These are phyloP conservation scores for Malus asiatica DNA, from an alignment of 306 rosid genomes.

Conservation along the genomic window DNA sequence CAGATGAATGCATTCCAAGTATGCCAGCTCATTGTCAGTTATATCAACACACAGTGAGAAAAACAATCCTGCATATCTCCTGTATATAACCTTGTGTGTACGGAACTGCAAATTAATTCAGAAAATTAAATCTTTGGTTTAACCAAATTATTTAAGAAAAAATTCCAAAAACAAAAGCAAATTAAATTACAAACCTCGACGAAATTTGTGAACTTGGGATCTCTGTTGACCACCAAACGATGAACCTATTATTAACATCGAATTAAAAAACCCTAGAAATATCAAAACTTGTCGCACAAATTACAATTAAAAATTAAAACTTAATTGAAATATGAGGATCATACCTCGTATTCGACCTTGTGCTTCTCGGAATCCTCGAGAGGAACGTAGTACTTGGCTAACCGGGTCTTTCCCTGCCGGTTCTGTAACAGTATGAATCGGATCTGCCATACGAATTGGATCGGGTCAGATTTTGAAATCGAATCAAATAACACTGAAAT, in stretches of 20 bases:
- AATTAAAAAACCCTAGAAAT: constrained; percentile 2
- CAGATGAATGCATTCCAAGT: constrained; percentile 91
- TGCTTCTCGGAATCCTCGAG: constrained; percentile 97
- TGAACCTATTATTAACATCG: constrained; percentile 51
- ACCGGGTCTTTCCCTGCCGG: constrained; percentile 88
- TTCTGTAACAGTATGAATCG: constrained; percentile 93
- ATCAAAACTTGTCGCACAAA: background rate
- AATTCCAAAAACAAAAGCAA: background rate
- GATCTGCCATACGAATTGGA: constrained; percentile 49
- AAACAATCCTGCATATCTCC: constrained; percentile 94
- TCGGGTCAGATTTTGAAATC: background rate
- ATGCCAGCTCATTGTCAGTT: constrained; percentile 95
- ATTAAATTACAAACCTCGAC: constrained; percentile 56
- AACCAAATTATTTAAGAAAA: background rate
- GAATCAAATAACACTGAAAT: background rate
- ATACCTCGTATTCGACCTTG: constrained; percentile 97
- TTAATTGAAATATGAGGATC: background rate
- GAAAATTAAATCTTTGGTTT: background rate
- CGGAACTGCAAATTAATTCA: constrained; percentile 61
- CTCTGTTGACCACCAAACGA: constrained; percentile 95
- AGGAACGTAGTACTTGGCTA: constrained; percentile 92
- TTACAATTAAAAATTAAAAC: background rate
- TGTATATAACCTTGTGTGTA: constrained; percentile 86
- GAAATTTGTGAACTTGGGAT: constrained; percentile 91
- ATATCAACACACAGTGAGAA: constrained; percentile 97